phyloP scores from a whole-genome alignment of 2,329 filamentous ascomycete species.

The Nigrospora osmanthi region DNA sequence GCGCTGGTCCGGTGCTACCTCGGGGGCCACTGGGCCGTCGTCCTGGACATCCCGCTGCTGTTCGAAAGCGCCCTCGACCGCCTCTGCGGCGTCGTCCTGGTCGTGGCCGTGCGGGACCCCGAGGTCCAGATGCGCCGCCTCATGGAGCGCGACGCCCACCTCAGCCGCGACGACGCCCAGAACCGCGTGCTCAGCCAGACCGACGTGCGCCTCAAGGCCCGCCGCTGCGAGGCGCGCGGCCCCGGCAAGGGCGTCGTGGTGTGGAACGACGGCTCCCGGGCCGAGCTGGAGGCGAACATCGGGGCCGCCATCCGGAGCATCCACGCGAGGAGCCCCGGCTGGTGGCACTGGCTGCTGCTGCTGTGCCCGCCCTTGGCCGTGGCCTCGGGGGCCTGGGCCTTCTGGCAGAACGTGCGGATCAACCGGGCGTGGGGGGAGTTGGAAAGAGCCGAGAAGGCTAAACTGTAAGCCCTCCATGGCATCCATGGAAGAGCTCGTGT shows the following conservation, averaged over 20 bases:
- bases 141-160: slow-evolving; percentile 65
- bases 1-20: slow-evolving; percentile 67
- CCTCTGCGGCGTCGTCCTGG: slow-evolving; percentile 76
- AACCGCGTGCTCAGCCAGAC: slow-evolving; percentile 82
- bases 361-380: slow-evolving; percentile 70
- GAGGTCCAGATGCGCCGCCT: slow-evolving; percentile 76
- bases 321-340: slow-evolving; percentile 56
- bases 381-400: slow-evolving; percentile 59
- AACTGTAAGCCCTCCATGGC: too few species aligned
- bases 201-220: slow-evolving; percentile 77
- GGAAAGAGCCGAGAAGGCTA: slow-evolving; percentile 38
- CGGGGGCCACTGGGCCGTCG: slow-evolving; percentile 74
- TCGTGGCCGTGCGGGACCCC: slow-evolving; percentile 78
- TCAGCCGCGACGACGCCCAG: slow-evolving; percentile 78
- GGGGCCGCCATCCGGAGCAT: slow-evolving; percentile 57
- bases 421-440: slow-evolving; percentile 63
- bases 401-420: slow-evolving; percentile 63
- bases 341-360: slow-evolving; percentile 73
- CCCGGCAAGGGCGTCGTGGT: slow-evolving; percentile 67
- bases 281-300: slow-evolving; percentile 62
- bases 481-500: too few species aligned
- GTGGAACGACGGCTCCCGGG: slow-evolving; percentile 78
- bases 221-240: slow-evolving; percentile 59
- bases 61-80: slow-evolving; percentile 84
- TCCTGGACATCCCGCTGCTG: slow-evolving; percentile 85